Evolutionary conservation across 2,329 filamentous ascomycete genomes (phyloP).

Genomic region (Phialocephala sp.): DNA sequence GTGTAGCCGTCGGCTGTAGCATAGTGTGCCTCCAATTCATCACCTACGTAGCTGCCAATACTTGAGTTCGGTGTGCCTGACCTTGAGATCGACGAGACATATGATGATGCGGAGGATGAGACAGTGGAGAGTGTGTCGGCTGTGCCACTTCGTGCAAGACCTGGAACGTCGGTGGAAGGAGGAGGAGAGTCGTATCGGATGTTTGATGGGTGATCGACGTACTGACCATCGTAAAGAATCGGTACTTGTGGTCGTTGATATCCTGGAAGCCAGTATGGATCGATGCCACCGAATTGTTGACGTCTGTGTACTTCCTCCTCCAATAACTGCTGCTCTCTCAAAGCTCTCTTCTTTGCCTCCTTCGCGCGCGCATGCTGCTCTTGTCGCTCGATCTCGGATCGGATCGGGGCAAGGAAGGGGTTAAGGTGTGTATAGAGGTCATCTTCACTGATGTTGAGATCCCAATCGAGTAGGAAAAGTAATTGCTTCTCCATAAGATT

Average conservation of each 20-base stretch:
- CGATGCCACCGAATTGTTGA: constrained; percentile 32
- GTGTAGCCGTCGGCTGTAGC: constrained; percentile 19
- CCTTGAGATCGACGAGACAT: constrained; percentile 39
- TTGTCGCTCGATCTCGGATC: constrained; percentile 54
- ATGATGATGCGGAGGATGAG: constrained; percentile 44
- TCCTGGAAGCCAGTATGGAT: constrained; percentile 36
- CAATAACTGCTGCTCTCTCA: constrained; percentile 29
- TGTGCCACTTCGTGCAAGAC: constrained; percentile 43
- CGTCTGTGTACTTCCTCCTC: constrained; percentile 34
- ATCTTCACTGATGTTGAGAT: constrained; percentile 81
- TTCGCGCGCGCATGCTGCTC: constrained; percentile 34
- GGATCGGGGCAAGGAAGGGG: constrained; percentile 85
- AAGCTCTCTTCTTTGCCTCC: constrained; percentile 32
- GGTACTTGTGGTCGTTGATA: constrained; percentile 28
- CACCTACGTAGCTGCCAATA: constrained; percentile 40
- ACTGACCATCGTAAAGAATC: constrained; percentile 29
- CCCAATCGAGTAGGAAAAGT: constrained; percentile 93
- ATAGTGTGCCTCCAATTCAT: constrained; percentile 24
- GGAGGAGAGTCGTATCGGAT: constrained; percentile 43
- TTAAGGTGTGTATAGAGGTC: constrained; percentile 90
- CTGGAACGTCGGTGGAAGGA: constrained; percentile 44
- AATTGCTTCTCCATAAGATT: constrained; percentile 99
- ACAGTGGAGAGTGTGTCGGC: constrained; percentile 38
- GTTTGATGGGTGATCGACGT: constrained; percentile 19
- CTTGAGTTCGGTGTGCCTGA: constrained; percentile 44